Evolutionary conservation across 139 green algal genomes (phyloP), one percentile per base, ranked within the genome.

Genomic region (Picochlorum sp.): DNA sequence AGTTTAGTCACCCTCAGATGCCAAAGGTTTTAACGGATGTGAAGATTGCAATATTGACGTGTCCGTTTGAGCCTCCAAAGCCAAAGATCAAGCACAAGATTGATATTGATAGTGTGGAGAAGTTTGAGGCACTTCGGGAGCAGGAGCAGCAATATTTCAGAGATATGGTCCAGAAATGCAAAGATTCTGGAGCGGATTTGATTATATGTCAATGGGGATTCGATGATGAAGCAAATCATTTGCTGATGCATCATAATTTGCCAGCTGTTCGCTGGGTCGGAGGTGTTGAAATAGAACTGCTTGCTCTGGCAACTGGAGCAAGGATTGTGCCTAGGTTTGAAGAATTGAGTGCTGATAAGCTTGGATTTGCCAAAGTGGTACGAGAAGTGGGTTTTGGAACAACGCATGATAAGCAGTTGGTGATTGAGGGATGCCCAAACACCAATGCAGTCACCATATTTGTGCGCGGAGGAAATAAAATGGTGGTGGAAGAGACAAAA

Each of bases 21-120:
- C 75, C 78, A 47, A 95, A 95, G 67, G 20, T 81, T 16, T 80
- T 95, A 32, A 68, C 87, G 9, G 80, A 98, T 66, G 92, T 92
- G 4, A 93, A 94, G 69, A 92, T 99, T 24, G 94, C 94, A 50
- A 98, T 99, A 73, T 80, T 99, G 13, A 99, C 94, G 2, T 98
- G 94, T 72, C 92, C 94, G 24, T 99, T 99, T 74, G 94, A 99
- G 88, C 91, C 94, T 0, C 94, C 94, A 9, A 98, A 98, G 89
- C 94, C 94, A 54, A 99, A 99, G 83, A 99, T 92, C 57, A 99
- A 99, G 88, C 94, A 99, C 81, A 99, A 99, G 84, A 79, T 98
- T 38, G 92, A 99, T 68, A 98, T 99, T 56, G 88, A 96, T 84
- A 92, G 77, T 10, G 94, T 96, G 46, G 91, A 98, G 76, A 98